phyloP scores from a whole-genome alignment of 768 basidiomycete genomes.

The Termitomyces sp. region DNA sequence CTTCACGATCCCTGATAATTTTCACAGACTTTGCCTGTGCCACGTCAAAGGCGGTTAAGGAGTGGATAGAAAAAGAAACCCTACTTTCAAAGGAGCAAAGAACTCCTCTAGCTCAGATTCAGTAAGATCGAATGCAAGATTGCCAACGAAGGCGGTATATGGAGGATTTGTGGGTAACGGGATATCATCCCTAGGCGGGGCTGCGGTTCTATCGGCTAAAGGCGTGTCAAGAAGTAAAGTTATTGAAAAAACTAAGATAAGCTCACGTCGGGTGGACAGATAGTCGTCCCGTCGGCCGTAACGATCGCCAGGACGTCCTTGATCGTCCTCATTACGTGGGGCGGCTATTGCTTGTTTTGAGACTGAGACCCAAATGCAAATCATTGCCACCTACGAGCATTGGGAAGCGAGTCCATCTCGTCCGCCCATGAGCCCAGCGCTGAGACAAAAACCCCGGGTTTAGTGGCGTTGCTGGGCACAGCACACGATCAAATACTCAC shows the following conservation, averaged over 20 bases:
- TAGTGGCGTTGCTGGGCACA: constrained; percentile 3
- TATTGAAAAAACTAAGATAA: neutral
- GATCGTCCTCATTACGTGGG: constrained; percentile 62
- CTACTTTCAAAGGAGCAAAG: constrained; percentile 64
- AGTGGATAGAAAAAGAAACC: neutral
- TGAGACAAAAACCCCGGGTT: constrained; percentile 23
- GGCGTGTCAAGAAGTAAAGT: constrained; percentile 7
- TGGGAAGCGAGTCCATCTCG: constrained; percentile 92
- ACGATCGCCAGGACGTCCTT: constrained; percentile 45
- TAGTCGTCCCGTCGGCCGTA: constrained; percentile 62
- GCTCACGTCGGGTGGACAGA: constrained; percentile 54
- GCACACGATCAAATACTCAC: constrained; percentile 43
- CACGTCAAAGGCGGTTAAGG: neutral
- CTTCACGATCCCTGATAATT: constrained; percentile 89
- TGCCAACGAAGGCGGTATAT: constrained; percentile 95
- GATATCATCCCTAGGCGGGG: constrained; percentile 76
- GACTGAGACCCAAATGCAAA: neutral
- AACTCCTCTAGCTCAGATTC: constrained; percentile 79
- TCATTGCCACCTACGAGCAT: constrained; percentile 69
- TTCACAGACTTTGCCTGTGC: constrained; percentile 76
- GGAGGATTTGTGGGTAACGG: constrained; percentile 95
- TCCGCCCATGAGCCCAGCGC: constrained; percentile 97
- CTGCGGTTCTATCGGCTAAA: constrained; percentile 49
- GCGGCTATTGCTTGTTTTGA: constrained; percentile 45
- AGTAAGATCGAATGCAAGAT: constrained; percentile 88